phyloP scores from a whole-genome alignment of 768 basidiomycete species.

The Ramaria rubella region DNA sequence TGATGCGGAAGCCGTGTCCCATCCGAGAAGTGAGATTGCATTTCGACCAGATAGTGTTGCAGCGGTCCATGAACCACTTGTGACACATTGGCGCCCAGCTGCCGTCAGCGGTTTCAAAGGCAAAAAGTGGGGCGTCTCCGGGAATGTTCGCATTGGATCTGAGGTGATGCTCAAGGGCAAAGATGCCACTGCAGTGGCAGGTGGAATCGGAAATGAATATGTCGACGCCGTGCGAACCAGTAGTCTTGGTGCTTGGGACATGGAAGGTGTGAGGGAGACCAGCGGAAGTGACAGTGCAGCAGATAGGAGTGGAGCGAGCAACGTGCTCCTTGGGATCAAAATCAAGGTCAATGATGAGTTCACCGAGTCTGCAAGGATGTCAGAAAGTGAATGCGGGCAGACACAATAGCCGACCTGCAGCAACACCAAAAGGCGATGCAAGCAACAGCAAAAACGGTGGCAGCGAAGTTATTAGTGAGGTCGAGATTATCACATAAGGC shows the following conservation, averaged over 20 bases:
- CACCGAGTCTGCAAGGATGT: too few relatives aligned
- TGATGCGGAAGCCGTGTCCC: neutral
- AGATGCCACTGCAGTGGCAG: neutral
- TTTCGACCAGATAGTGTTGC: neutral
- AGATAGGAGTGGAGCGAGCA: neutral
- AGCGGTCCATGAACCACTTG: neutral
- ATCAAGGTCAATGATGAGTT: constrained; percentile 8
- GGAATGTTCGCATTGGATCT: neutral
- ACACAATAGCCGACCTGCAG: too few relatives aligned
- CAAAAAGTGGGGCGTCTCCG: neutral
- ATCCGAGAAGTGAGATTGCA: neutral
- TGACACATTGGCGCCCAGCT: constrained; percentile 45
- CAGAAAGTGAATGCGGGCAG: too few relatives aligned
- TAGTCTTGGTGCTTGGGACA: neutral
- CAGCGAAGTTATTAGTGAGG: constrained; percentile 23
- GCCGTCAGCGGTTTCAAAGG: constrained; percentile 27
- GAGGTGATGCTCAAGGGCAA: neutral
- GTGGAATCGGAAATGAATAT: neutral
- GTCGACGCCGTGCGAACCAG: neutral
- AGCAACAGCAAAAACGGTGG: constrained; percentile 32
- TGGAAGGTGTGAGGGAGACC: neutral
- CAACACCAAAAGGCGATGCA: constrained; percentile 30
- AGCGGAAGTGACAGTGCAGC: neutral
- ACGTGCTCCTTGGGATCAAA: neutral
- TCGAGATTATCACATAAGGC: constrained; percentile 20